Evolutionary conservation across 225 moss, liverwort and hornwort genomes (phyloP), one percentile per base, ranked within the genome.

Genomic region (Straminergon stramineum): DNA sequence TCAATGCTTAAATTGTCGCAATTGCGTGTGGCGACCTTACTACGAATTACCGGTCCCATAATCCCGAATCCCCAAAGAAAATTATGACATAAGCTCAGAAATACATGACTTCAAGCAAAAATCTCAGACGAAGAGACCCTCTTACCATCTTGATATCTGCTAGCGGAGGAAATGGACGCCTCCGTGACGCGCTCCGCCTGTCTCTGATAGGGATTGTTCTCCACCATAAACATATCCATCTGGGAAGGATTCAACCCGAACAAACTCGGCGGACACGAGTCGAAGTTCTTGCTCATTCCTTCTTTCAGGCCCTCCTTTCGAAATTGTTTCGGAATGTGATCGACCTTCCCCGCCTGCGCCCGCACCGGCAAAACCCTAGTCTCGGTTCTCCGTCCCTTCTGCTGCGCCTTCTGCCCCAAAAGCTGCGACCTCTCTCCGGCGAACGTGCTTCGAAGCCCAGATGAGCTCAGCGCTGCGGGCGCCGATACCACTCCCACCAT

Each of bases 171-270:
- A 88, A 99, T 97, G 26, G 96, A 94, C 87, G 93, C 94, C 93
- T 97, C 97, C 6, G 97, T 94, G 75, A 99, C 96, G 56, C 93
- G 93, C 91, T 95, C 97, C 34, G 95, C 93, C 85, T 97, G 96
- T 79, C 95, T 90, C 87, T 97, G 97, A 91, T 97, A 96, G 30
- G 96, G 96, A 91, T 96, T 99, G 69, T 97, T 97, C 88, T 99
- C 99, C 69, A 95, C 96, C 96, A 96, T 97, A 88, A 99, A 96
- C 99, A 99, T 99, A 82, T 97, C 99, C 96, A 97, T 93, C 91
- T 99, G 97, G 31, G 96, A 92, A 35, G 97, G 96, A 68, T 94
- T 99, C 79, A 99, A 90, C 61, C 99, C 99, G 69, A 94, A 99
- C 94, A 99, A 84, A 90, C 92, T 95, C 62, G 94, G 94, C 60